Percentiles rank a stretch among this genome's conserved stretches.
Conservation (phyloP, 495 filamentous ascomycete species). For the Neurospora cerealis region DNA sequence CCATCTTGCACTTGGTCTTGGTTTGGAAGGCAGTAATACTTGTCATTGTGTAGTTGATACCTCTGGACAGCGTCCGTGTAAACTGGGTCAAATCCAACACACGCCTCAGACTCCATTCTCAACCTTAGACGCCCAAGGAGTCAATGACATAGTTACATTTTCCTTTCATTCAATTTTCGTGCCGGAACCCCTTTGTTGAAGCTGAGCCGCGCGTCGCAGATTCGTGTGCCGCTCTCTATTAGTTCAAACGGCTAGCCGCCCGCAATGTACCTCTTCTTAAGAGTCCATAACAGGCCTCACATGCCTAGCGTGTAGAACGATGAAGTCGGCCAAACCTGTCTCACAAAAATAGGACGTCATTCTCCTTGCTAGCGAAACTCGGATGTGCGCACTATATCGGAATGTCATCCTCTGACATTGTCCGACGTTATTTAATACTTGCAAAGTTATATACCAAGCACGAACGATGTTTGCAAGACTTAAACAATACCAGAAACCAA, state of each 20-base stretch:
- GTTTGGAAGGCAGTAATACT: not conserved
- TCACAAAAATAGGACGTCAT: no score
- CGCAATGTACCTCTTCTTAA: not conserved
- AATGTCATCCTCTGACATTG: no score
- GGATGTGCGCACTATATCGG: no score
- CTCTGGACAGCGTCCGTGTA: not conserved
- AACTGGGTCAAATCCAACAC: not conserved
- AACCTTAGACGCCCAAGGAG: not conserved
- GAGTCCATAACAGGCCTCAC: no score
- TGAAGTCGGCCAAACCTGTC: no score
- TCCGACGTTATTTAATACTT: no score
- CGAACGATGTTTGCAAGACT: no score
- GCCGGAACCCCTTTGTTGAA: not conserved
- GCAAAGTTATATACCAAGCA: no score
- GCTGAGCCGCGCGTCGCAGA: not conserved
- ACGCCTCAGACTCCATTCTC: not conserved
- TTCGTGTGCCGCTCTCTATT: not conserved
- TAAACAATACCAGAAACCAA: not conserved
- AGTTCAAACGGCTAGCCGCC: not conserved
- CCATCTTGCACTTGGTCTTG: not conserved
- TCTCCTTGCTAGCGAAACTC: no score
- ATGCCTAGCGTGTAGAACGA: no score
- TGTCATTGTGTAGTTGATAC: not conserved
- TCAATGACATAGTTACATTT: not conserved
- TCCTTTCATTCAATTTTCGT: not conserved